Conservation (phyloP, 345 rosid genomes). For the Pelargonium nanum region DNA sequence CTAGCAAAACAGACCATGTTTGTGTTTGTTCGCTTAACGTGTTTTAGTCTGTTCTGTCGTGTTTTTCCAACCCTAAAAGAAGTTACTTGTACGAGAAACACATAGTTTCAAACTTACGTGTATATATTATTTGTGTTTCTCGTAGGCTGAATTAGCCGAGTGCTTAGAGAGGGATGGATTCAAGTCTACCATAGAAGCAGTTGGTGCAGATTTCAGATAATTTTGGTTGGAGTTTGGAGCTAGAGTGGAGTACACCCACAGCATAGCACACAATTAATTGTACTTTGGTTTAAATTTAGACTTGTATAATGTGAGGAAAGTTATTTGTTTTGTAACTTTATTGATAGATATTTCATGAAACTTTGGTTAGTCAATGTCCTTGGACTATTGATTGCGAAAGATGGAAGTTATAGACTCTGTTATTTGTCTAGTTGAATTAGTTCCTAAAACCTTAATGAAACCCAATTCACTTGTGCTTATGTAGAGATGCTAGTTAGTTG, state of each 20-base stretch:
- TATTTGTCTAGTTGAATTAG: too few species aligned
- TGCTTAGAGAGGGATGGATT: constrained; percentile 91
- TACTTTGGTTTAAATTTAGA: not conserved
- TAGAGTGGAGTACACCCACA: not conserved
- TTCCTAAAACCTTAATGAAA: too few species aligned
- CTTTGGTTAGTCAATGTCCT: not conserved
- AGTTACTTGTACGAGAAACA: too few species aligned
- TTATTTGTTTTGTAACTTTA: too few species aligned
- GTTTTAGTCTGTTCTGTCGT: too few species aligned
- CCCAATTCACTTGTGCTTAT: too few species aligned
- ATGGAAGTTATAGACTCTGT: too few species aligned
- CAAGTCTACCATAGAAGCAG: constrained; percentile 71
- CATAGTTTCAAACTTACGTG: not conserved
- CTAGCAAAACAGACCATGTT: too few species aligned
- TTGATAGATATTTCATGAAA: not conserved
- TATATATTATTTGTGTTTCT: not conserved
- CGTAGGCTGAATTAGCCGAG: constrained; percentile 65
- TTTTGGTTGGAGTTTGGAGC: not conserved
- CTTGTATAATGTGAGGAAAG: not conserved
- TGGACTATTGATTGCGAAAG: too few species aligned
- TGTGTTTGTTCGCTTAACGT: too few species aligned
- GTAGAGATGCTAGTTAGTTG: too few species aligned
- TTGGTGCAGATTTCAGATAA: constrained; percentile 77
- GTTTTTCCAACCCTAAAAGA: too few species aligned
- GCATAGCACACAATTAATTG: not conserved